Base-by-base conservation (phyloP, 805 yeast species). In the Ogataea pini region DNA sequence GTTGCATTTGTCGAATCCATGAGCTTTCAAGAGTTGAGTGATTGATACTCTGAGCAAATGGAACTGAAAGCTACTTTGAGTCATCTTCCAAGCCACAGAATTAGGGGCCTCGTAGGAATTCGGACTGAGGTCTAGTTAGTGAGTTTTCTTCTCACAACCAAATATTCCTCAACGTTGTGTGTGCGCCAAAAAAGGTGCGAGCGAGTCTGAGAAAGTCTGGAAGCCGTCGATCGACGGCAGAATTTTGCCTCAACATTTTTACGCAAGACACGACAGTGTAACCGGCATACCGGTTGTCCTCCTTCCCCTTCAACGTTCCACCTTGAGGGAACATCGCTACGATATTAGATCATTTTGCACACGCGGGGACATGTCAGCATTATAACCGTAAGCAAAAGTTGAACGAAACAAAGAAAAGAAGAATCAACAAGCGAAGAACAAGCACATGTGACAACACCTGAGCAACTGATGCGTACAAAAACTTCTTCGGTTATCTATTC, bases 1-100 rank as follows among this genome's bases (percentile, higher is more conserved):
- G 44, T 82, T 75, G 54, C 91, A 82, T 57, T 82, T 77, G 52
- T 89, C 96, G 59, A 90, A 89, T 0, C 99, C 99, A 25, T 83
- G 79, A 0, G 94, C 82, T 52, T 89, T 82, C 44, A 92, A 74
- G 4, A 85, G 70, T 67, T 85, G 83, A 1, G 78, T 73, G 27
- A 67, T 52, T 3, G 69, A 58, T 8, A 65, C 54, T 46, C 67
- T 53, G 44, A 66, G 51, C 10, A 66, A 51, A 41, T 65, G 69
- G 31, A 64, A 65, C 46, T 58, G 60, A 47, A 66, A 66, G 32
- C 59, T 55, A 38, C 58, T 57, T 28, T 41, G 44, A 20, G 44
- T 29, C 44, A 41, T 41, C 16, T 39, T 39, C 7, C 32, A 19
- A 14, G 16, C 28, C 32, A 19, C 24, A 25, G n/a, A 6, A 8